Conservation (phyloP, 768 basidiomycete species). For the Tremella yokohamensis region DNA sequence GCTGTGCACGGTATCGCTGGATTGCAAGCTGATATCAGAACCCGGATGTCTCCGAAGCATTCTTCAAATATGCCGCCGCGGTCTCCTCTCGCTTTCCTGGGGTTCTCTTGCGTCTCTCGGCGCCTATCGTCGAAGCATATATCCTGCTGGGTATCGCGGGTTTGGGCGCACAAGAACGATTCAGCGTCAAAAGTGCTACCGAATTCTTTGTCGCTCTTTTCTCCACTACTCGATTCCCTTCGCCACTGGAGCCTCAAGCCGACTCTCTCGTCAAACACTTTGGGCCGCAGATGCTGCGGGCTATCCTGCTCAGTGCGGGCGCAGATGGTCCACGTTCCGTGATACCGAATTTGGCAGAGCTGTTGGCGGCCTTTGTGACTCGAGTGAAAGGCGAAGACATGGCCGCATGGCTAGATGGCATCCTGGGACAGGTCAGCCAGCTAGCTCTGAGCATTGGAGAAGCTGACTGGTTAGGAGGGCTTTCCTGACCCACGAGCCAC, state of each 20-base stretch:
- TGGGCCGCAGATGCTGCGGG: conserved; percentile 59
- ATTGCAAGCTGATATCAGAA: conserved; percentile 57
- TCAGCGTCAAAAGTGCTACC: conserved; percentile 75
- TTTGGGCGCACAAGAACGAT: conserved; percentile 72
- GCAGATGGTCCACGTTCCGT: conserved; percentile 78
- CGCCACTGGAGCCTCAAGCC: conserved; percentile 53
- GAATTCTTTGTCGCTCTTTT: conserved; percentile 71
- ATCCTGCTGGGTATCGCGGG: conserved; percentile 67
- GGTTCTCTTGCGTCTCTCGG: conserved; percentile 54
- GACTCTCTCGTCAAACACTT: conserved; percentile 56
- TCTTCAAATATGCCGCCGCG: conserved; percentile 76
- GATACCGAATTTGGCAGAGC: conserved; percentile 76
- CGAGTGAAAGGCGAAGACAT: conserved; percentile 58
- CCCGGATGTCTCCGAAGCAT: conserved; percentile 84
- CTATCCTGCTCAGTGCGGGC: conserved; percentile 74
- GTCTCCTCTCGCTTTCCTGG: conserved; percentile 52
- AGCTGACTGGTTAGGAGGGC: conserved; percentile 31
- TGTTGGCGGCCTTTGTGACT: conserved; percentile 66
- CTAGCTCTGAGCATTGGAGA: neutral
- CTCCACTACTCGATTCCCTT: conserved; percentile 58
- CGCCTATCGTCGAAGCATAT: conserved; percentile 63
- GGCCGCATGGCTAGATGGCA: conserved; percentile 68
- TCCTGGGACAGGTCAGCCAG: conserved; percentile 55
- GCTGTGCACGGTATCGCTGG: neutral
- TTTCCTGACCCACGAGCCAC: conserved; percentile 73